Base-by-base conservation (phyloP, 345 rosid species). In the Lepidium africanum region DNA sequence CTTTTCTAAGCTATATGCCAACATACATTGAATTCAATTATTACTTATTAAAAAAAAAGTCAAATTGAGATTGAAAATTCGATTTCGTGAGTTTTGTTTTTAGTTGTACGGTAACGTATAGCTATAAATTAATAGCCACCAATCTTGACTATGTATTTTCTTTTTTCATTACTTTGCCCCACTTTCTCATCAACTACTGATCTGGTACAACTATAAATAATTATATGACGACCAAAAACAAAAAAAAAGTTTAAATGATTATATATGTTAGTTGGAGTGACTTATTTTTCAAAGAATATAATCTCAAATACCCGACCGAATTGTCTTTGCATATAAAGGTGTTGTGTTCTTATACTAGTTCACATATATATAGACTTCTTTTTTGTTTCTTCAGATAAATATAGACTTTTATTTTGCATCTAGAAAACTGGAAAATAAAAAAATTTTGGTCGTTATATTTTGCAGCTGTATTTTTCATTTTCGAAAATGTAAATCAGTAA, bases 81-180 rank as follows among this genome's bases (percentile, higher is more conserved):
- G 6, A 33, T 17, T 35, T 47, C 56, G 32, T 46, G 19, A 46
- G 41, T 32, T 61, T 60, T 42, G 51, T 60, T 60, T 60, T 8
- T 43, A 10, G 66, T 12, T 62, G 54, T 62, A 33, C 66, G 54
- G 41, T 45, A 45, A 61, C 54, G 66, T 61, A 45, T 45, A 15
- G 41, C 5, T 16, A 10, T 43, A 45, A 60, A 15, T 30, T 16
- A 32, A 15, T 42, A 61, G 67, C 67, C 67, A 62, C 55, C 53
- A 8, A 46, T 62, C 8, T 62, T 62, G 42, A 62, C 67, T 33
- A 45, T 5, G 2, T 5, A 21, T 58, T 51, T 51, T 30, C n/a
- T 11, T 58, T 36, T 11, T 13, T 27, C 32, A 21, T 58, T 57
- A 0, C 23, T 58, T 57, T 38, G 0, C 5, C 5, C 21, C 13